phyloP scores from a whole-genome alignment of 805 yeast genomes.

The Candida xiaguanensis region DNA sequence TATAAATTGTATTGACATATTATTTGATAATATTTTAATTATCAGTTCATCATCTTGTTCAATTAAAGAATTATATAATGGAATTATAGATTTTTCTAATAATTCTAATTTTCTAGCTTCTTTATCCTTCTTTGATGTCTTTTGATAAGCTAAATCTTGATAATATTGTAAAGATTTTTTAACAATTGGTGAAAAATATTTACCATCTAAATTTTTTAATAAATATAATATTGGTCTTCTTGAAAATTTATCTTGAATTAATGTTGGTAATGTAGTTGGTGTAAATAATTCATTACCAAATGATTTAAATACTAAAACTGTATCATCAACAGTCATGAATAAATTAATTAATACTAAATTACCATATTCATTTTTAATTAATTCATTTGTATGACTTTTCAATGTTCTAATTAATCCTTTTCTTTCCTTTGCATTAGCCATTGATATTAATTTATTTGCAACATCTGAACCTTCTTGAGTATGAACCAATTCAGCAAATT shows the following conservation, averaged over 20 bases:
- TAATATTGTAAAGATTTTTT: constrained; percentile 59
- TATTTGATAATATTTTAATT: constrained; percentile 53
- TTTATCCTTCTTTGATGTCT: constrained; percentile 83
- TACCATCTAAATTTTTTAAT: constrained; percentile 72
- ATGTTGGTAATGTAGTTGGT: constrained; percentile 47
- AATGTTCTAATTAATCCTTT: constrained; percentile 69
- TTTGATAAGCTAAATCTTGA: constrained; percentile 50
- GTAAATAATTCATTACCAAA: constrained; percentile 55
- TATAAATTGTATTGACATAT: constrained; percentile 79
- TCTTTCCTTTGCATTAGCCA: constrained; percentile 90
- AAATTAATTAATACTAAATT: constrained; percentile 73
- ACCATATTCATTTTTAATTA: constrained; percentile 84
- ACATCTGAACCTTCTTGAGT: constrained; percentile 94
- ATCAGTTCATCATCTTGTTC: constrained; percentile 29
- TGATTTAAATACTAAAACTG: constrained; percentile 74
- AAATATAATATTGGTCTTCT: constrained; percentile 87
- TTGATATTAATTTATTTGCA: constrained; percentile 74
- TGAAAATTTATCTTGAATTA: constrained; percentile 69
- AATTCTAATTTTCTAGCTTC: constrained; percentile 72
- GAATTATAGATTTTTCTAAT: constrained; percentile 59
- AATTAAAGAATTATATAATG: constrained; percentile 53
- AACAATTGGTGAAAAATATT: constrained; percentile 71
- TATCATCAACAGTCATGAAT: constrained; percentile 89
- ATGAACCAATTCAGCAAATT: constrained; percentile 91
- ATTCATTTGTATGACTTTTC: constrained; percentile 69